Conservation (phyloP, 768 basidiomycete genomes). For the Omphalotus guepiniiformis region DNA sequence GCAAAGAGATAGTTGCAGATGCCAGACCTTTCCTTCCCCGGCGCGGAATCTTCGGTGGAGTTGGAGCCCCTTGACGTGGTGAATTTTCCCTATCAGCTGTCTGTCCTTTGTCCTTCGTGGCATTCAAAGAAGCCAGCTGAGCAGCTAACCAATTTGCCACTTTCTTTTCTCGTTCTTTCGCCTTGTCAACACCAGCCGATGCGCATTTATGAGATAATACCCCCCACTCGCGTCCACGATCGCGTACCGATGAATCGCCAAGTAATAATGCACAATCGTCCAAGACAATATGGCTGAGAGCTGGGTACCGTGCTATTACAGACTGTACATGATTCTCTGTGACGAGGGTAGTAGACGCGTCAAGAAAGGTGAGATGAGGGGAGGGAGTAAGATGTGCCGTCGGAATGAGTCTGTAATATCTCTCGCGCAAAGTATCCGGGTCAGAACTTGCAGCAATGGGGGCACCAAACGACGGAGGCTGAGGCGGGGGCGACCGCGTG, state of each 20-base stretch:
- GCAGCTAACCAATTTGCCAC: conserved; percentile 48
- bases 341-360: conserved; percentile 70
- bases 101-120: neutral
- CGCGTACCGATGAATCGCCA: conserved; percentile 39
- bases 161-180: conserved; percentile 63
- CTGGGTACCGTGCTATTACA: conserved; percentile 45
- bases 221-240: conserved; percentile 45
- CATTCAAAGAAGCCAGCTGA: conserved; percentile 11
- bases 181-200: conserved; percentile 53
- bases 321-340: conserved; percentile 49
- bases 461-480: conserved; percentile 4
- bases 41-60: conserved; percentile 19
- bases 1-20: conserved; percentile 57
- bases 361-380: conserved; percentile 56
- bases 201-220: conserved; percentile 61
- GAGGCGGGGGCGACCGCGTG: conserved; percentile 20
- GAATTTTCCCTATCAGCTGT: neutral
- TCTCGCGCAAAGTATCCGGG: neutral
- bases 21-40: conserved; percentile 61
- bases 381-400: conserved; percentile 5
- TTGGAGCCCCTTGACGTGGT: neutral
- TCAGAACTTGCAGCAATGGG: neutral
- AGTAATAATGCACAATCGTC: conserved; percentile 61
- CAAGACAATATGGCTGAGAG: conserved; percentile 61
- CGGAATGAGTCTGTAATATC: neutral